Base-by-base conservation (phyloP, 345 rosid species). In the Euphorbia pulcherrima region DNA sequence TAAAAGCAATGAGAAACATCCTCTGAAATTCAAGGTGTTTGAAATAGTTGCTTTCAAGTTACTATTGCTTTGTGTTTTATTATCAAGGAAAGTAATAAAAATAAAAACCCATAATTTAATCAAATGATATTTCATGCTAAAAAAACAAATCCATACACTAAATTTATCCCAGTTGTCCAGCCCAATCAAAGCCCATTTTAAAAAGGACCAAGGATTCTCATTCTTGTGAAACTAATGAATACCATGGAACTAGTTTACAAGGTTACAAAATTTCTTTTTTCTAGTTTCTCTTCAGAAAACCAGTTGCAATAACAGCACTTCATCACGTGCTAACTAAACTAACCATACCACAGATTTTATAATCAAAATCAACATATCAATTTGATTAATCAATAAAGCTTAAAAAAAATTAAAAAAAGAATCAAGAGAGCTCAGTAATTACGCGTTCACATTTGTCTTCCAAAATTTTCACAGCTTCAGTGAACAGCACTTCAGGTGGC, bases 381-480 rank as follows among this genome's bases (percentile, higher is more conserved):
- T 20, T 21, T 52, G 8, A 12, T 4, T 50, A 18, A 21, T 8
- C 27, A 52, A 52, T 52, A 20, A 8, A 23, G 26, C 56, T 53
- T 4, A 9, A 29, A 33, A 27, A 21, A 56, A 2, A 37, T 2
- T 2, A 33, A 33, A 33, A 33, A 30, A 9, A 28, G 46, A 20
- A 51, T 90, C 83, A 91, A 18, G 97, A 90, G 72, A 87, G 90
- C 54, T 85, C 92, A 11, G 83, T 62, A 40, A 90, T 81, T 40
- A 86, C 85, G n/a, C 84, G 83, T 68, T 87, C 88, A 5, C 93
- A 90, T 66, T 93, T 93, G 46, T 83, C 86, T 82, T 92, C 97
- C 79, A 92, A 80, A 69, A 88, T 83, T 84, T 87, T 90, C 80
- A 90, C 96, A 13, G 98, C 97, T 81, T 92, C 97, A 0, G 92